A percentile compares a stretch with the other conserved stretches of the same genome.
Conservation (phyloP, 257 asterid species). For the Capsicum rhomboideum region DNA sequence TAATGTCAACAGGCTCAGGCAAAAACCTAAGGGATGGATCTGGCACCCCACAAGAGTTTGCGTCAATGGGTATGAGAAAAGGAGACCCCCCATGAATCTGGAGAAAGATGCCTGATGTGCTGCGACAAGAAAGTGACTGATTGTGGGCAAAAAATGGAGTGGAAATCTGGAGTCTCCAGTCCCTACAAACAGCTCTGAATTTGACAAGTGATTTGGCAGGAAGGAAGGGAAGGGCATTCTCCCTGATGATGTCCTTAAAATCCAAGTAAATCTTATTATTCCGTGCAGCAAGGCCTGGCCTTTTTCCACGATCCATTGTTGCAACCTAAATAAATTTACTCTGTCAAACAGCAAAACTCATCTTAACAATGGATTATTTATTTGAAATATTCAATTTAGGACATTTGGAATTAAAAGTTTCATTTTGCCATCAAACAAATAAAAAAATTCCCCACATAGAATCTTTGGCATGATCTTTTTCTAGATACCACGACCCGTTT, state of each 20-base stretch:
- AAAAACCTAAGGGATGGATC: slow-evolving; percentile 33
- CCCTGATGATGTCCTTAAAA: slow-evolving; percentile 35
- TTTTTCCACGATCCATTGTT: slow-evolving; percentile 44
- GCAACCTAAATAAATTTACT: background rate
- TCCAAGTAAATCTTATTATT: slow-evolving; percentile 36
- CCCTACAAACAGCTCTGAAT: slow-evolving; percentile 38
- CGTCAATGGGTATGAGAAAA: slow-evolving; percentile 17
- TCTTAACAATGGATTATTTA: background rate
- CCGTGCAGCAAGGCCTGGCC: slow-evolving; percentile 6
- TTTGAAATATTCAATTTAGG: background rate
- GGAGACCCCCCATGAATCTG: slow-evolving; percentile 29
- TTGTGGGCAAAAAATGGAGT: slow-evolving; percentile 44
- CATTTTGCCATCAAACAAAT: background rate
- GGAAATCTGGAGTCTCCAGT: slow-evolving; percentile 46
- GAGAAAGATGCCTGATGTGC: slow-evolving; percentile 26
- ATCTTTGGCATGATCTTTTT: background rate
- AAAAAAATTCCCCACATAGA: background rate
- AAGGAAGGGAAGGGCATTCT: slow-evolving; percentile 34
- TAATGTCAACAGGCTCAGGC: slow-evolving; percentile 39
- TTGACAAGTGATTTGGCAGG: slow-evolving; percentile 49
- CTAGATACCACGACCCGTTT: background rate
- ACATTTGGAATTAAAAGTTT: background rate
- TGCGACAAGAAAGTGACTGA: slow-evolving; percentile 23
- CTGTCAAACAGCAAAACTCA: background rate
- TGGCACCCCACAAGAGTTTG: slow-evolving; percentile 40